phyloP scores from a whole-genome alignment of 176 grass and related monocot genomes.

The Luzula sylvatica region DNA sequence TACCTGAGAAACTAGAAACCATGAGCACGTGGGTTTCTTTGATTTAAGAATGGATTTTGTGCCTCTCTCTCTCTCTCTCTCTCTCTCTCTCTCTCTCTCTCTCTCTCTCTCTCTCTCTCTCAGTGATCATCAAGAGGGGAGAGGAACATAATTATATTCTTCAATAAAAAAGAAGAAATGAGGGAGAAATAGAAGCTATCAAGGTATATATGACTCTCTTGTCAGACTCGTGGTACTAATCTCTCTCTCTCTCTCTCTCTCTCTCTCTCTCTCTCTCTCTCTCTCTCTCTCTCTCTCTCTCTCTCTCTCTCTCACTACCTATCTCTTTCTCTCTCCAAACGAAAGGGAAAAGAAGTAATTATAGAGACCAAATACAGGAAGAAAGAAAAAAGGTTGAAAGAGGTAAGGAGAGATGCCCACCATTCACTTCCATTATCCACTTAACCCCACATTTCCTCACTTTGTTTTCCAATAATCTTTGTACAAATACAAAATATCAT shows the following conservation, averaged over 20 bases:
- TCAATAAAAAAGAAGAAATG: slow-evolving; percentile 23
- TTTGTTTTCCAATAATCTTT: slow-evolving; percentile 25
- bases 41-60: slow-evolving; percentile 35
- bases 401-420: slow-evolving; percentile 61
- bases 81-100: slow-evolving; percentile 20
- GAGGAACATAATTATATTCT: slow-evolving; percentile 45
- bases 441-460: slow-evolving; percentile 27
- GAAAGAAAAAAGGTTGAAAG: slow-evolving; percentile 39
- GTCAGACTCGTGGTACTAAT: slow-evolving; percentile 65
- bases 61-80: slow-evolving; percentile 7
- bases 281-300: slow-evolving; percentile 78
- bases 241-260: slow-evolving; percentile 65
- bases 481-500: too few relatives aligned
- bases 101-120: slow-evolving; percentile 21
- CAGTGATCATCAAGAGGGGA: background rate
- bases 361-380: slow-evolving; percentile 23
- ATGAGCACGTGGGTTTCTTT: slow-evolving; percentile 46
- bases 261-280: slow-evolving; percentile 46
- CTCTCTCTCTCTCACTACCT: slow-evolving; percentile 36
- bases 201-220: slow-evolving; percentile 54
- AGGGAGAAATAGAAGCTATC: slow-evolving; percentile 8
- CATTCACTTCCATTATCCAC: slow-evolving; percentile 81
- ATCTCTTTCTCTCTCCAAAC: slow-evolving; percentile 32
- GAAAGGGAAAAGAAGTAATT: slow-evolving; percentile 76
- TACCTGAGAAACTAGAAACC: slow-evolving; percentile 57